Evolutionary conservation across 805 yeast species (phyloP), one percentile per base, ranked within the genome.

Genomic region (Komagataella mondaviorum): DNA sequence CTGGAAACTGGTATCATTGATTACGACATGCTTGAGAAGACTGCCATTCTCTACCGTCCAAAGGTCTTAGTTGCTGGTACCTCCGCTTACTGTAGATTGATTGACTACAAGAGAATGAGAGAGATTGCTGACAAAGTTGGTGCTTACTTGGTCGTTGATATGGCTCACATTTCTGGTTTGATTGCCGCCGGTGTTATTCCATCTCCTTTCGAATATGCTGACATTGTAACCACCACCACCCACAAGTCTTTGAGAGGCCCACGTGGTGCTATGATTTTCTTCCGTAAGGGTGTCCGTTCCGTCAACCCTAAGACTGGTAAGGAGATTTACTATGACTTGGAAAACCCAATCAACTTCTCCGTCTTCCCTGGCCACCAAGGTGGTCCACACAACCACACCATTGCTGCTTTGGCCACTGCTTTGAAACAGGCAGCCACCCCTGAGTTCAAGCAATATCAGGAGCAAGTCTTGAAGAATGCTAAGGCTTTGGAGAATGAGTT

Each of bases 361-460:
- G 99, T 93, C 51, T 93, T 93, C 91, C 99, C 99, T 63, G 99
- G 96, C 59, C 99, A 93, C 72, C 99, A 93, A 77, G 99, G 99
- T 77, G 99, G 99, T 68, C 99, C 99, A 62, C 98, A 93, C 74
- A 93, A 93, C 78, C 99, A 93, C 75, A 93, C 99, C 59, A 93
- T 93, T 67, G 85, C 97, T 60, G 99, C 98, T 43, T 74, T 93
- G 63, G 97, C 98, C 16, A 93, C 90, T 57, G 98, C 99, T 50
- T 80, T 93, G 67, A 89, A 89, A 69, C 99, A 93, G 75, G 95
- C 96, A 55, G 76, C 80, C 57, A 75, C 88, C 50, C 95, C 95
- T 54, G 97, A 90, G 70, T 93, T 84, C 74, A 85, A 80, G 68
- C 85, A 80, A 64, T 91, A 91, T 74, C 99, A 93, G 75, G 66